Conservation (phyloP, 2,329 filamentous ascomycete species). For the Diplodia sapinea region DNA sequence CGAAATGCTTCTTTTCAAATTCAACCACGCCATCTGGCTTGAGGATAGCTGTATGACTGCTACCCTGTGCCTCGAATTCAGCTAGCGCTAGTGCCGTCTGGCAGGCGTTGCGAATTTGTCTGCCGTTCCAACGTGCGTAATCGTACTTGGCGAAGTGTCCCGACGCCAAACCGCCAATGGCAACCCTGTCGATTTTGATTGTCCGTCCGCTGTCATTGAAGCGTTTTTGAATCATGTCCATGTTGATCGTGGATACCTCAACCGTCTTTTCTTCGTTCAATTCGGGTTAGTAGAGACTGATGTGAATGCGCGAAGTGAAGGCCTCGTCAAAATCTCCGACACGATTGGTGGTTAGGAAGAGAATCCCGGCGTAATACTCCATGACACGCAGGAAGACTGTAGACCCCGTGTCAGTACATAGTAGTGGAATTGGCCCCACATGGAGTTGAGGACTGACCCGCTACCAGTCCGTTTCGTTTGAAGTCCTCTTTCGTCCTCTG, state of each 20-base stretch:
- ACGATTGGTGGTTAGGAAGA: slow-evolving; percentile 46
- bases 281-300: slow-evolving; percentile 49
- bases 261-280: slow-evolving; percentile 33
- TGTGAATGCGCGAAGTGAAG: slow-evolving; percentile 29
- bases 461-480: background rate
- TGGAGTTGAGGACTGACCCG: background rate
- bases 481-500: background rate
- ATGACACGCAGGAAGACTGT: slow-evolving; percentile 29
- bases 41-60: background rate
- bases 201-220: background rate
- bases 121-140: background rate
- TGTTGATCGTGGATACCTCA: background rate
- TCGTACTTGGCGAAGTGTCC: background rate
- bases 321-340: slow-evolving; percentile 39
- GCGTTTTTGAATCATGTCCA: background rate
- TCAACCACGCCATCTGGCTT: background rate
- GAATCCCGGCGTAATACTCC: slow-evolving; percentile 36
- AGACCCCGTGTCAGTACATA: too few relatives aligned
- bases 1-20: background rate
- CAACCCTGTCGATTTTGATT: background rate
- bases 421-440: too few relatives aligned
- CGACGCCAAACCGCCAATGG: background rate
- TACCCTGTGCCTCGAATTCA: background rate
- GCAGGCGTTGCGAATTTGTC: background rate
- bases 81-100: background rate